Evolutionary conservation across 2,329 filamentous ascomycete genomes (phyloP).

Genomic region (Verticillium albo-atrum): DNA sequence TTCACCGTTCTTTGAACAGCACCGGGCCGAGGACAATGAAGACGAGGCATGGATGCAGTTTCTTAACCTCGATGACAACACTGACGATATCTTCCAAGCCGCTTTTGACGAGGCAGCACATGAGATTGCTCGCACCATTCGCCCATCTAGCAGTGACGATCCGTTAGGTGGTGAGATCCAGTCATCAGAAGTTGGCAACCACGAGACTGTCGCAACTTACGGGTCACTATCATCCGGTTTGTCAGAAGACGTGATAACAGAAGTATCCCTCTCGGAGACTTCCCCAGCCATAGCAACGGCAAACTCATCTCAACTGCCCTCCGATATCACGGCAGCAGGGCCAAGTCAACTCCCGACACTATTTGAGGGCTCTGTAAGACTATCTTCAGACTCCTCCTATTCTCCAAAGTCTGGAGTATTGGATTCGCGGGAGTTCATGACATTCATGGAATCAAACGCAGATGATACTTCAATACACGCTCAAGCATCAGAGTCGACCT

Average conservation of each 20-base stretch:
- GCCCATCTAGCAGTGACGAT: slow-evolving; percentile 1
- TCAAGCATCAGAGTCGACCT: slow-evolving; percentile 4
- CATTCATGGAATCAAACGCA: neutral
- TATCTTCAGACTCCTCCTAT: neutral
- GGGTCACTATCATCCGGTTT: neutral
- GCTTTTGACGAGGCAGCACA: slow-evolving; percentile 4
- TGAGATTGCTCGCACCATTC: slow-evolving; percentile 3
- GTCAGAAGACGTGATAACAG: neutral
- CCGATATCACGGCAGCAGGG: neutral
- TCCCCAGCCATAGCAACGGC: neutral
- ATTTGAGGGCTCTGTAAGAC: neutral
- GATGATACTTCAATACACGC: slow-evolving; percentile 1
- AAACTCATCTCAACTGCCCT: neutral
- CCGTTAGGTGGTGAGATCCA: neutral
- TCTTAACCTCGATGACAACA: slow-evolving; percentile 5
- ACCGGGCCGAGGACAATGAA: neutral
- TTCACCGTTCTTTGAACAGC: neutral
- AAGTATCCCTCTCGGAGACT: neutral
- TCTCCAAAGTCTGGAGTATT: neutral
- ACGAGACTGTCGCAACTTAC: neutral
- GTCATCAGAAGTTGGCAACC: neutral
- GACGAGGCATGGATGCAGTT: slow-evolving; percentile 7
- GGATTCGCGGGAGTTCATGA: neutral
- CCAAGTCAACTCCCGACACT: neutral
- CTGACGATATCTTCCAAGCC: neutral